phyloP scores from a whole-genome alignment of 257 asterid species.

The Capsicum rhomboideum region DNA sequence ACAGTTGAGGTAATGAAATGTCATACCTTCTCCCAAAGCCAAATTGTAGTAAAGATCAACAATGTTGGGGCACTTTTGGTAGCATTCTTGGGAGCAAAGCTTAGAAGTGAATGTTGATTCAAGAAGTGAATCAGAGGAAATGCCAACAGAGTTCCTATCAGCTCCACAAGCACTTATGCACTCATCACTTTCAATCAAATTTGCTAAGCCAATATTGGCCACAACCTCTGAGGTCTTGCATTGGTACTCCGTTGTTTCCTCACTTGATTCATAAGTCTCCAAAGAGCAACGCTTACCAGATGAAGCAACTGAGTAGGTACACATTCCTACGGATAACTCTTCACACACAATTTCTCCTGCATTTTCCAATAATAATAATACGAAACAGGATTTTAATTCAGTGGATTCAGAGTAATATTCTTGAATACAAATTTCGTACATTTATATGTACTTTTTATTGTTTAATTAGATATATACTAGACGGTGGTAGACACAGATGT shows the following conservation, averaged over 20 bases:
- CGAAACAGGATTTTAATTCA: neutral
- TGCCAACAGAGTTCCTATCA: conserved; percentile 17
- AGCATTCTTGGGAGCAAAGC: conserved; percentile 21
- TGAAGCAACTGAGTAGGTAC: conserved; percentile 23
- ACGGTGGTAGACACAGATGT: too few relatives aligned
- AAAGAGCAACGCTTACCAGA: conserved; percentile 26
- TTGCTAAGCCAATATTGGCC: neutral
- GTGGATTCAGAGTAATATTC: neutral
- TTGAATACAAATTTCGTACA: neutral
- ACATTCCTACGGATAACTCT: conserved; percentile 6
- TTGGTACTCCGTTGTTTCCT: neutral
- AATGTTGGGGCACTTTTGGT: conserved; percentile 26
- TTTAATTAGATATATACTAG: too few relatives aligned
- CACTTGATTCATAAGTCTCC: conserved; percentile 14
- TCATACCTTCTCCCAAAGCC: conserved; percentile 27
- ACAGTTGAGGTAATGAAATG: neutral
- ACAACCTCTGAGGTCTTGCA: conserved; percentile 23
- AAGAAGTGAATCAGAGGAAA: conserved; percentile 21
- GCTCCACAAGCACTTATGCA: conserved; percentile 23
- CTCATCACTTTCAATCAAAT: conserved; percentile 13
- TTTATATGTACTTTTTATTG: neutral
- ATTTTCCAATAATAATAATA: neutral
- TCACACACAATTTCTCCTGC: conserved; percentile 28
- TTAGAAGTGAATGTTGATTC: conserved; percentile 6
- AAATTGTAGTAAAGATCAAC: conserved; percentile 27